Evolutionary conservation across 1,139 yeast species (phyloP), one percentile per base, ranked within the genome.

Genomic region (Hansenula sp.): DNA sequence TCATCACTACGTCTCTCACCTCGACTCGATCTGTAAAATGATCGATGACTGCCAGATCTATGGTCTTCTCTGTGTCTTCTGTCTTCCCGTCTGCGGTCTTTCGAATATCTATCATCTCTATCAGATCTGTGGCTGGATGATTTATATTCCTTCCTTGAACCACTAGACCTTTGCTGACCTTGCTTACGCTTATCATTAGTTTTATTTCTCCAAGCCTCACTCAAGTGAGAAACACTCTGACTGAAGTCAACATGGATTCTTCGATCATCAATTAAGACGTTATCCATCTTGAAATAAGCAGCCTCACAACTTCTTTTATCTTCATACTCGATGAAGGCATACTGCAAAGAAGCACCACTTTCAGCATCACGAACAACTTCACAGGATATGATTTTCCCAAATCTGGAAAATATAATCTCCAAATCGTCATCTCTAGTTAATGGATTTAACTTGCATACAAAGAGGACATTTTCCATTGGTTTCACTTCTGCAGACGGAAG

Each of bases 171-270:
- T 22, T 28, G 12, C 12, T 16, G 17, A 16, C 17, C 17, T 9
- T 27, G 11, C 13, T 13, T 10, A 16, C 27, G 35, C 28, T 36
- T 34, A 5, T 19, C 16, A 19, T 37, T 42, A 4, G 37, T 34
- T 2, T 31, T 22, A 9, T 28, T 29, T 32, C 52, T 45, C 61
- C 61, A 57, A 2, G 31, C 38, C 13, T 50, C 43, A 10, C 50
- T 43, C 22, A 53, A 28, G 29, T 45, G 55, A 17, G 58, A 45
- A 27, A 66, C 68, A 47, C 84, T 76, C 53, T 82, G 89, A 37
- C 83, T 75, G 62, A 81, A 82, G 55, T 82, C 88, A 37, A 82
- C 83, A 45, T 77, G 77, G 22, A 82, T 72, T 38, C 83, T 66
- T 26, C 73, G 60, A 40, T 83, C 89, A 53, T 82, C 89, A 31